Percentiles rank a stretch among this genome's conserved stretches.
These are phyloP conservation scores for Clonostachys chloroleuca DNA, from an alignment of 2,329 filamentous ascomycete genomes.

Conservation along the genomic window DNA sequence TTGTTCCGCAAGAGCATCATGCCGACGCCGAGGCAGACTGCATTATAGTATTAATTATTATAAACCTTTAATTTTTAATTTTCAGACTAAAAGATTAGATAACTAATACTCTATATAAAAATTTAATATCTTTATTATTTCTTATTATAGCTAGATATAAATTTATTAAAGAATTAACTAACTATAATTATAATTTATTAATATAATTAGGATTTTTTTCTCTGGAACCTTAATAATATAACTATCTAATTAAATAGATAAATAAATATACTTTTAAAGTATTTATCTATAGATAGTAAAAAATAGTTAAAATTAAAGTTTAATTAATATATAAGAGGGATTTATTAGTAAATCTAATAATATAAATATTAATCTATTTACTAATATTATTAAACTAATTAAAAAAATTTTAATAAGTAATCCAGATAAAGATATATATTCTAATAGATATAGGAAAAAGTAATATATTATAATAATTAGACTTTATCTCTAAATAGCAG, in stretches of 20 bases:
- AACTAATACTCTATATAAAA: background rate
- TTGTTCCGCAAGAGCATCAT: no score
- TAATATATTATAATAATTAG: no score
- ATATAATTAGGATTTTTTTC: background rate
- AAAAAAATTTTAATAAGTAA: background rate
- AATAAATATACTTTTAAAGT: background rate
- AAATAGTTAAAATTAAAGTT: background rate
- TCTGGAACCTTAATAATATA: background rate
- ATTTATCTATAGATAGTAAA: background rate
- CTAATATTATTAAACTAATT: background rate
- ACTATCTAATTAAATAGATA: background rate
- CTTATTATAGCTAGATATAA: no score
- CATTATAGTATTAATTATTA: no score
- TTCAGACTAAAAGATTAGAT: no score
- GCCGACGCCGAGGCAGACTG: no score
- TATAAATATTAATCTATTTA: background rate
- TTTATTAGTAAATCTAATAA: background rate
- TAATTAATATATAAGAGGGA: background rate
- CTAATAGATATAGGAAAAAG: background rate
- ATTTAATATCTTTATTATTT: background rate
- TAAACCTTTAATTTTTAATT: no score
- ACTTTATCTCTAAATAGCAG: background rate
- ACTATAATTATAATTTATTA: background rate
- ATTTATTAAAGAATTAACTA: background rate
- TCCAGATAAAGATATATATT: background rate